Evolutionary conservation across 805 yeast genomes (phyloP), one percentile per base, ranked within the genome.

Genomic region (Starmerella apicola): DNA sequence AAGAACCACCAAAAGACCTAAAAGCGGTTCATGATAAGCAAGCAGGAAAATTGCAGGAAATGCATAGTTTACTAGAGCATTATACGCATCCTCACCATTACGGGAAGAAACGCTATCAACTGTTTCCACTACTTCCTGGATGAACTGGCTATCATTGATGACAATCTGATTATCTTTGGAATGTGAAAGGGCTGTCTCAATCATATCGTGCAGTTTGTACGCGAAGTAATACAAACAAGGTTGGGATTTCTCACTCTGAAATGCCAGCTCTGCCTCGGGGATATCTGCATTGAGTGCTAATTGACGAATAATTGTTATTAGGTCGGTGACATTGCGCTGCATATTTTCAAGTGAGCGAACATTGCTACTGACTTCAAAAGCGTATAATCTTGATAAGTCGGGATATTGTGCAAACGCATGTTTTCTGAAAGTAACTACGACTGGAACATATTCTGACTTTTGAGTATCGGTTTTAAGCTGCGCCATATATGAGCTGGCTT

Each of bases 201-300:
- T 29, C 2, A 48, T 37, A 3, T 33, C 17, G 1, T 39, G 39
- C 4, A 39, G 38, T 18, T 42, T 43, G 30, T 44, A 43, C 13
- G 44, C 38, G n/a, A 50, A 37, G 37, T 39, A 50, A 34, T 39
- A 32, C 32, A 16, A 41, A 22, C 31, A 27, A 4, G 35, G 4
- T 21, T 19, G 28, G 9, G 37, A 32, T 10, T 22, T 33, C 18
- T 28, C 37, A 5, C 32, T 9, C 10, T 27, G 32, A 15, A 26
- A 40, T 19, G 31, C 34, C 5, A 26, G 10, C 23, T 29, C 35
- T 3, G 32, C 26, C 10, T 16, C 22, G 9, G 8, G n/a, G n/a
- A 30, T 16, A n/a, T 30, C n/a, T 13, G 9, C 9, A 18, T 15
- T 16, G 7, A 10, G 32, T 8, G 8, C 32, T 28, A 9, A 15